Percentiles rank a stretch among this genome's conserved stretches.
Conservation (phyloP, 306 rosid genomes). For the Cucumis cinereus region DNA sequence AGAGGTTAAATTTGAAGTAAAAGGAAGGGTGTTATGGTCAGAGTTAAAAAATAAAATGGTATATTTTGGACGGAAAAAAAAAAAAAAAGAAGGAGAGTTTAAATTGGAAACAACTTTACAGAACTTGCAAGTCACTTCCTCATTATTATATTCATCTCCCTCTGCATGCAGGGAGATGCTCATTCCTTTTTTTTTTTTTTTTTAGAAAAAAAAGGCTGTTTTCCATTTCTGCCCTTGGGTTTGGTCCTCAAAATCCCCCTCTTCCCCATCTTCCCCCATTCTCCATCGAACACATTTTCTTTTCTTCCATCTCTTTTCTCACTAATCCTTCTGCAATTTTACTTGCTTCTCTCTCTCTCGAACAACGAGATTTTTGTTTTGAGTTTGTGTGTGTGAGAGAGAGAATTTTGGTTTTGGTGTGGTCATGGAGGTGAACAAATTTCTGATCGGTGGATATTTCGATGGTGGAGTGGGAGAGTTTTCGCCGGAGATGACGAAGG, state of each 20-base stretch:
- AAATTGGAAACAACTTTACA: conserved; percentile 38
- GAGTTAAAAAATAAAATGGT: not conserved
- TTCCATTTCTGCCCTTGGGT: conserved; percentile 41
- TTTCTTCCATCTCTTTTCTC: conserved; percentile 11
- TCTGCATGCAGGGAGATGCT: conserved; percentile 52
- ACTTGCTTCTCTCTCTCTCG: not conserved
- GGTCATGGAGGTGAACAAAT: conserved; percentile 55
- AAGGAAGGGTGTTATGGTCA: not conserved
- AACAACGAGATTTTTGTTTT: not conserved
- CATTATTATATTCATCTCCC: conserved; percentile 30
- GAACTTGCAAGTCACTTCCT: conserved; percentile 76
- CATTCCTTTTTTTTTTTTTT: not conserved
- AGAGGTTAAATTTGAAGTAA: not conserved
- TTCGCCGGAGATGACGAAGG: conserved; percentile 40
- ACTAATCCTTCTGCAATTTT: conserved; percentile 4
- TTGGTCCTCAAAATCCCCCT: conserved; percentile 82
- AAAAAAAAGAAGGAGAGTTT: conserved; percentile 10
- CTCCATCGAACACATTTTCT: conserved; percentile 10
- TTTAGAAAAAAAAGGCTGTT: not conserved
- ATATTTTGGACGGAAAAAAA: not conserved
- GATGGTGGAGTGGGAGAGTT: conserved; percentile 35
- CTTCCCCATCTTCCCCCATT: conserved; percentile 18
- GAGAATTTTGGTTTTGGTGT: not conserved
- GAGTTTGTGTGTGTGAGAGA: not conserved
- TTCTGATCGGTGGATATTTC: conserved; percentile 51